Percentiles rank a stretch among this genome's conserved stretches.
Conservation (phyloP, 1,284 basidiomycete genomes). For the Irpex sp. region DNA sequence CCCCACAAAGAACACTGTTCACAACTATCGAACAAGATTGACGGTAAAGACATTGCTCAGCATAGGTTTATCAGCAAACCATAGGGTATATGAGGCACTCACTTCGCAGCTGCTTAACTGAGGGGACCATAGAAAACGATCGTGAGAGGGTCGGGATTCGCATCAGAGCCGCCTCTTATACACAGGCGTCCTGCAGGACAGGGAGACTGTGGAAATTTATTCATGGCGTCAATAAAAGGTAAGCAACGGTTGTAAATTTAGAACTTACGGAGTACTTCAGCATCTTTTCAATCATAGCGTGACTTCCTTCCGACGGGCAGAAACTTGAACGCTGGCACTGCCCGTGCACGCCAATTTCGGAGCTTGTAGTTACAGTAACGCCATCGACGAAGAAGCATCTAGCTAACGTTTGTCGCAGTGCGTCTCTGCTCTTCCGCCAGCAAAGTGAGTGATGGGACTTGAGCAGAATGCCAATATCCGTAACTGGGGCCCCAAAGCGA, state of each 20-base stretch:
- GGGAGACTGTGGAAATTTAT: background rate
- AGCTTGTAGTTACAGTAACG: background rate
- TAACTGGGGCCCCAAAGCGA: background rate
- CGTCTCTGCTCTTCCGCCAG: background rate
- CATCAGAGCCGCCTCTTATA: background rate
- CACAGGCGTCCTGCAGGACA: background rate
- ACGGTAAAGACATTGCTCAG: background rate
- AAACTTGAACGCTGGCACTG: background rate
- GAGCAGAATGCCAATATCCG: background rate
- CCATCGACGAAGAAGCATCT: background rate
- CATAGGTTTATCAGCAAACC: background rate
- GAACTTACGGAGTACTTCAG: too few relatives aligned
- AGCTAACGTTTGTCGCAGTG: background rate
- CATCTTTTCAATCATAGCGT: too few relatives aligned
- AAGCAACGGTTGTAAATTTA: background rate
- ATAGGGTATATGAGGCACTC: background rate
- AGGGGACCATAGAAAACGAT: background rate
- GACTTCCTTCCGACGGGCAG: too few relatives aligned
- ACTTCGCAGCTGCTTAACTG: background rate
- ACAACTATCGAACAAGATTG: background rate
- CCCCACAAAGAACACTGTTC: background rate
- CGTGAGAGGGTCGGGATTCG: background rate
- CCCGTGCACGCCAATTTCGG: background rate
- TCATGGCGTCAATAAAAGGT: background rate
- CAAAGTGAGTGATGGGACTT: background rate